Base-by-base conservation (phyloP, 768 basidiomycete genomes). In the Serpula lacrymans region DNA sequence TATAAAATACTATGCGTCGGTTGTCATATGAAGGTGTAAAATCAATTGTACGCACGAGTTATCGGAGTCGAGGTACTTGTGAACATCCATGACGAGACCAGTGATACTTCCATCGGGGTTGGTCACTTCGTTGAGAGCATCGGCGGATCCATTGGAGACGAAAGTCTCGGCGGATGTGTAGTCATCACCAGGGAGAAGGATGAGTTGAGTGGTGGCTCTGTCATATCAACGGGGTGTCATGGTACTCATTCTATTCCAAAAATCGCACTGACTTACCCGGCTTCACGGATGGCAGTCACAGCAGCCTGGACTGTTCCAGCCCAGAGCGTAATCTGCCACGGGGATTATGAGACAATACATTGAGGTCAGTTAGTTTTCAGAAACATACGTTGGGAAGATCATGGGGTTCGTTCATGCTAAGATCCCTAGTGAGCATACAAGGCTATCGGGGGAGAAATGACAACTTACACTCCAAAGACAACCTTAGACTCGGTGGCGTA, bases 361-460 rank as follows among this genome's bases (percentile, higher is more conserved):
- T 16, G 34, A 35, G 30, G 8, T 30, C 49, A 24, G 32, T 14
- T 33, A 6, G 7, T 33, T 33, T 33, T 14, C 31, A 6, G 6
- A n/a, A 8, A 14, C 31, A 49, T 37, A 68, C 49, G 45, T 66
- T 56, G 24, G 59, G 59, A 24, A 74, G 45, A 41, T 74, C 70
- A 46, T 73, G 71, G 3, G 72, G 72, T 56, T 74, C 71, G 50
- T 72, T 73, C 70, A 72, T 73, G 45, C 69, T 54, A 8, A 14
- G 8, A 33, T 8, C n/a, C 20, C n/a, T 13, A 29, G 14, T 22
- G 22, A 31, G 16, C 3, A 37, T 27, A 4, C 27, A 54, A 57
- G 55, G 45, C 11, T 57, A 52, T 29, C 58, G 49, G 6, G 59
- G 55, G 31, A 57, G 55, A 1, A 59, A 55, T 54, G 54, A n/a